Base-by-base conservation (phyloP, 805 yeast genomes). In the Candida ipomoeae region DNA sequence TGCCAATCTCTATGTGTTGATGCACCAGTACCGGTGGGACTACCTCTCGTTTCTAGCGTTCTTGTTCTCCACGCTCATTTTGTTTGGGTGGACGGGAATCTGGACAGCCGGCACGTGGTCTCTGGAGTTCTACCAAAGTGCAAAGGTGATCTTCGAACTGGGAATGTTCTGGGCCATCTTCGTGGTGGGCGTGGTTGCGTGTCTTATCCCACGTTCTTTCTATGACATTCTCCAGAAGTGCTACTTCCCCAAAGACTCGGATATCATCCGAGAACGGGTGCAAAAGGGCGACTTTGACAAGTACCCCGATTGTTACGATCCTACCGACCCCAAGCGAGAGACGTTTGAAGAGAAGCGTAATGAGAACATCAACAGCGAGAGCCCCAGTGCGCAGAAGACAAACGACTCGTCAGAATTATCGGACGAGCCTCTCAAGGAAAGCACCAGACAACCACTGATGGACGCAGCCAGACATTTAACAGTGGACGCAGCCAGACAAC, bases 1-100 rank as follows among this genome's bases (percentile, higher is more conserved):
- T 0, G 85, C 91, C 69, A 84, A 87, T 61, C 53, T 79, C 3
- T 85, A 84, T 63, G 77, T 87, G 49, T 62, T 84, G 56, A 64
- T 84, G 54, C 89, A 84, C 58, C 88, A 85, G 62, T 79, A 79
- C 62, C 77, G 89, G 62, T 87, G 95, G 95, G 95, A 87, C 67
- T 86, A 89, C 89, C 70, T 85, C 42, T 78, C 86, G 4, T 60
- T 74, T 11, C 60, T 84, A 48, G 76, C 84, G 51, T 77, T 80
- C 48, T 70, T 72, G 2, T 59, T 87, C 18, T 85, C 92, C 1
- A 75, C 83, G 41, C 55, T 86, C 26, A 59, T 85, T 15, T 71
- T 86, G 33, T 84, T 79, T 63, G 84, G 78, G 31, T 87, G 95
- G 95, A 82, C 91, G 1, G 92, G 92, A 55, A 74, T 85, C 44